A percentile compares a stretch with the other conserved stretches of the same genome.
Evolutionary conservation across 1,139 yeast species (phyloP).

Genomic region (Debaryomyces psychrophilus): DNA sequence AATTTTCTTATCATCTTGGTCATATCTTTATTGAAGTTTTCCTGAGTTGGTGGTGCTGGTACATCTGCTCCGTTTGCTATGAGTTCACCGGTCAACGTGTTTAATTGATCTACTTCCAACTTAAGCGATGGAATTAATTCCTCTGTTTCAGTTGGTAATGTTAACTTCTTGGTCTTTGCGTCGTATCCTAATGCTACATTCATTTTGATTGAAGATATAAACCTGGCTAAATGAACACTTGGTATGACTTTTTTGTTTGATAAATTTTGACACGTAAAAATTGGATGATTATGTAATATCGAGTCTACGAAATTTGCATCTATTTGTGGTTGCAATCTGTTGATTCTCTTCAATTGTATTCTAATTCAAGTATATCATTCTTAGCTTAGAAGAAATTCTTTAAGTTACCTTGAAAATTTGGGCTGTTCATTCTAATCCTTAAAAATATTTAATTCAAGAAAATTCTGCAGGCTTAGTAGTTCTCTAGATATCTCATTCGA

Average conservation of each 20-base stretch:
- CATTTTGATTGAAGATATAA: conserved; percentile 16
- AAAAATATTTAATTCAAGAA: too few species aligned
- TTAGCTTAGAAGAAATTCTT: too few species aligned
- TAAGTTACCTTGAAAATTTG: too few species aligned
- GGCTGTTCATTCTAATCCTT: too few species aligned
- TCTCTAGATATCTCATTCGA: background rate
- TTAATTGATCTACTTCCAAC: conserved; percentile 62
- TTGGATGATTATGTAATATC: conserved; percentile 5
- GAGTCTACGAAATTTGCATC: background rate
- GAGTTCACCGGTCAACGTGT: conserved; percentile 61
- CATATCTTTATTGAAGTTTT: conserved; percentile 57
- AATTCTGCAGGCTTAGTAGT: too few species aligned
- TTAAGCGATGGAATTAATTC: conserved; percentile 33
- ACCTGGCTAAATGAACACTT: background rate
- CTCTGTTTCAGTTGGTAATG: conserved; percentile 27
- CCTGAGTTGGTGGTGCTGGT: conserved; percentile 64
- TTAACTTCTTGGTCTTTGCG: conserved; percentile 31
- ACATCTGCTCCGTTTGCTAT: conserved; percentile 65
- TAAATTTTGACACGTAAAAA: conserved; percentile 6
- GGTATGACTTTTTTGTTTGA: background rate
- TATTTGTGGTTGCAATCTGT: conserved; percentile 8
- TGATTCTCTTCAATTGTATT: background rate
- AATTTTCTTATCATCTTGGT: conserved; percentile 71
- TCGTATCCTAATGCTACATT: conserved; percentile 31
- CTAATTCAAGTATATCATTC: too few species aligned